A percentile compares a stretch with the other conserved stretches of the same genome.
phyloP scores from a whole-genome alignment of 192 early-diverging fungal genomes.

The Linnemannia hyalina region DNA sequence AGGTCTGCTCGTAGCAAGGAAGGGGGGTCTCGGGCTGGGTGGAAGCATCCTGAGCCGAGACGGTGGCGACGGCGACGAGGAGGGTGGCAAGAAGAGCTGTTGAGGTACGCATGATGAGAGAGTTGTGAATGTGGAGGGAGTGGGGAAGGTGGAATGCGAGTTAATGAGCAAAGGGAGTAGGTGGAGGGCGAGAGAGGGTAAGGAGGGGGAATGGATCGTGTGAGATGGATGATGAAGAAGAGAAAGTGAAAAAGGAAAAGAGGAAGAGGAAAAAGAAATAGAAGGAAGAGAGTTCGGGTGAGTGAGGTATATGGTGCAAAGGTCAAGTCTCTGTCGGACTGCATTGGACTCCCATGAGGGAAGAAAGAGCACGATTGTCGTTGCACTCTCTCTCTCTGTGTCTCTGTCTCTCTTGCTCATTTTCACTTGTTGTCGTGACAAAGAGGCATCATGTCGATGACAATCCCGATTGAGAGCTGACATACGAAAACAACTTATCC shows the following conservation, averaged over 20 bases:
- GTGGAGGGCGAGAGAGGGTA: constrained; percentile 2
- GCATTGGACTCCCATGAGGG: too few relatives aligned
- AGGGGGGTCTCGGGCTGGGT: constrained; percentile 29
- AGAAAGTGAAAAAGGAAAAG: neutral
- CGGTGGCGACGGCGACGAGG: constrained; percentile 24
- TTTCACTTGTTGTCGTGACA: too few relatives aligned
- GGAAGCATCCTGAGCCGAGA: constrained; percentile 31
- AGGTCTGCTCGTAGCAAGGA: constrained; percentile 44
- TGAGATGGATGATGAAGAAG: constrained; percentile 10
- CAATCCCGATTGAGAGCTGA: too few relatives aligned
- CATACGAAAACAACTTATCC: too few relatives aligned
- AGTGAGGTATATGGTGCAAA: too few relatives aligned
- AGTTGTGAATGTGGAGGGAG: neutral
- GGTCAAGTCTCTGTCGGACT: too few relatives aligned
- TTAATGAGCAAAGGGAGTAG: constrained; percentile 5
- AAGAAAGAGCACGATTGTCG: too few relatives aligned
- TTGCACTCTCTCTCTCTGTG: too few relatives aligned
- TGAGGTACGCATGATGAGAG: constrained; percentile 42
- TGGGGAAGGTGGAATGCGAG: neutral
- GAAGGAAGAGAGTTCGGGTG: neutral
- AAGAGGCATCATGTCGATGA: too few relatives aligned
- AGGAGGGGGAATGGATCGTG: constrained; percentile 14
- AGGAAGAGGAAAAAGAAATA: constrained; percentile 3
- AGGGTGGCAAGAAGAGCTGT: constrained; percentile 16
- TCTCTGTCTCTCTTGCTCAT: too few relatives aligned